These are phyloP conservation scores for Hygrophorus russula DNA, from an alignment of 768 basidiomycete species.

Conservation along the genomic window DNA sequence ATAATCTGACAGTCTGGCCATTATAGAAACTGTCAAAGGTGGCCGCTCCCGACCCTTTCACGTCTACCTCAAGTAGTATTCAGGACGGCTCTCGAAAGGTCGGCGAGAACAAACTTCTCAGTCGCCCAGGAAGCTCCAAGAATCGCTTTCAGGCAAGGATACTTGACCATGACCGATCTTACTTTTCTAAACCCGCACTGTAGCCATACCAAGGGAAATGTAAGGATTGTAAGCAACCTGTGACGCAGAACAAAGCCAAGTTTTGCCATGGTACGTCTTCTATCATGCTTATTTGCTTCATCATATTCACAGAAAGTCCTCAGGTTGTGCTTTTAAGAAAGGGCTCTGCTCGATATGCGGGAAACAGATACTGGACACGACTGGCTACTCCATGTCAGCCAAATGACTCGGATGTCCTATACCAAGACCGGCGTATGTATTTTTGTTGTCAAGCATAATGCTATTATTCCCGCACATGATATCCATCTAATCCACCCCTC, in stretches of 20 bases:
- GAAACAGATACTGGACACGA: slow-evolving; percentile 76
- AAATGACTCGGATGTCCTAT: slow-evolving; percentile 32
- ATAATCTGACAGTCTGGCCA: slow-evolving; percentile 4
- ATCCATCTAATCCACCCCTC: too few relatives aligned
- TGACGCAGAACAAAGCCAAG: slow-evolving; percentile 80
- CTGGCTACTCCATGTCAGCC: slow-evolving; percentile 76
- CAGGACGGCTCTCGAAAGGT: slow-evolving; percentile 74
- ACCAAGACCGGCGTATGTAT: too few relatives aligned
- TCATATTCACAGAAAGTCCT: slow-evolving; percentile 3
- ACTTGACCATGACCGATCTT: slow-evolving; percentile 10
- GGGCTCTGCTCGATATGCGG: slow-evolving; percentile 83
- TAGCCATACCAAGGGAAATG: slow-evolving; percentile 83
- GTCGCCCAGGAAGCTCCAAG: slow-evolving; percentile 58
- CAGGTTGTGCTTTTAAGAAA: slow-evolving; percentile 84
- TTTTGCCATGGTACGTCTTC: slow-evolving; percentile 69
- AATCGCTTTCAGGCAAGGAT: slow-evolving; percentile 62
- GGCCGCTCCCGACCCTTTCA: slow-evolving; percentile 83
- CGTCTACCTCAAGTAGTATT: slow-evolving; percentile 58
- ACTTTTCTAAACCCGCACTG: slow-evolving; percentile 11
- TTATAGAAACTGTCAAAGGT: slow-evolving; percentile 83
- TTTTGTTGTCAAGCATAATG: too few relatives aligned
- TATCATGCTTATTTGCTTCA: slow-evolving; percentile 6
- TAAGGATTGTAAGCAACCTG: slow-evolving; percentile 77
- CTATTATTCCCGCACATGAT: too few relatives aligned
- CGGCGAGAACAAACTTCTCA: slow-evolving; percentile 76